A percentile compares a stretch with the other conserved stretches of the same genome.
These are phyloP conservation scores for Ophiostoma sp. DNA, from an alignment of 2,329 filamentous ascomycete species.

Conservation along the genomic window DNA sequence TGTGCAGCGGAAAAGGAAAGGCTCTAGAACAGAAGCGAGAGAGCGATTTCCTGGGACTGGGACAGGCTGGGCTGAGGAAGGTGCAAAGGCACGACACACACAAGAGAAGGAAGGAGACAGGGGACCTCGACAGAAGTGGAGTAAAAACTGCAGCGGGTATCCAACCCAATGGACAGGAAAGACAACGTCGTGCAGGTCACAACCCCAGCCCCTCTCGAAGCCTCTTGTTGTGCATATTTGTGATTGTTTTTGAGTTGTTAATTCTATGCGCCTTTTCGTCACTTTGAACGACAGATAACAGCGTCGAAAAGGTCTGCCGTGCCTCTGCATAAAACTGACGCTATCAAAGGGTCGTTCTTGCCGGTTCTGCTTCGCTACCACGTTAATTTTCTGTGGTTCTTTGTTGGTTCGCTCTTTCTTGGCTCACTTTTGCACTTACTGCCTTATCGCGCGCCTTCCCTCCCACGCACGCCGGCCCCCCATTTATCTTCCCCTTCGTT, in stretches of 20 bases:
- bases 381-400: background rate
- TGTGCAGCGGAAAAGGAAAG: background rate
- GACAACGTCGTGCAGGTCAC: conserved; percentile 4
- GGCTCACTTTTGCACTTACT: background rate
- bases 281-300: background rate
- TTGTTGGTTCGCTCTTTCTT: background rate
- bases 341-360: background rate
- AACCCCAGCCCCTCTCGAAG: background rate
- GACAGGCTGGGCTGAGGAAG: conserved; percentile 1
- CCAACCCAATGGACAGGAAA: background rate
- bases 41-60: background rate
- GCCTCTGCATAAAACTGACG: background rate
- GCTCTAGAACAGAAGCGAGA: background rate
- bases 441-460: background rate
- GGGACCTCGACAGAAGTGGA: conserved; percentile 7
- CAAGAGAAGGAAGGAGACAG: background rate
- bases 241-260: background rate
- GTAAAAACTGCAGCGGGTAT: background rate
- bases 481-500: background rate
- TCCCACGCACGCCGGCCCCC: background rate
- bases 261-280: background rate
- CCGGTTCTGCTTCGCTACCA: conserved; percentile 10
- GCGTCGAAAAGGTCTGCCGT: background rate
- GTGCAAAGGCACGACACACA: background rate
- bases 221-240: background rate